Evolutionary conservation across 306 rosid species (phyloP).

Genomic region (Gynostemma pentaphyllum): DNA sequence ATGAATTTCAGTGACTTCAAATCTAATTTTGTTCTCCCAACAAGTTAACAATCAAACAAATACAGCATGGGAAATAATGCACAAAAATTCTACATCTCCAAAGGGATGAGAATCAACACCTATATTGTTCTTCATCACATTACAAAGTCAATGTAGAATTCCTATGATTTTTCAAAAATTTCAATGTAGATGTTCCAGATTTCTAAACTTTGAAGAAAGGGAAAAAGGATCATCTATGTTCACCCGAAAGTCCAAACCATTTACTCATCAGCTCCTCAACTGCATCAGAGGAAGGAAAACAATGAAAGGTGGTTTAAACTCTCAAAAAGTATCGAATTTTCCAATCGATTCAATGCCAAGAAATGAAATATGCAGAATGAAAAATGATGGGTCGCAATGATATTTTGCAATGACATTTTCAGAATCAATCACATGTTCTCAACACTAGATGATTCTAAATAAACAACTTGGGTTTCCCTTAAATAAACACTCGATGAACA

Average conservation of each 20-base stretch:
- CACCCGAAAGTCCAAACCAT: not conserved
- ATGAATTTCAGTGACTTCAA: too few relatives aligned
- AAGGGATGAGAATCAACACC: not conserved
- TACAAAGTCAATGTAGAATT: slow-evolving; percentile 1
- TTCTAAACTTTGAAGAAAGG: not conserved
- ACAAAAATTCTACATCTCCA: not conserved
- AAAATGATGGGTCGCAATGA: too few relatives aligned
- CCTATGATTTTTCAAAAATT: not conserved
- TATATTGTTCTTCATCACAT: not conserved
- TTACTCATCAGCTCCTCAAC: not conserved
- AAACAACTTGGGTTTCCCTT: too few relatives aligned
- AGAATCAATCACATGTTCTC: too few relatives aligned
- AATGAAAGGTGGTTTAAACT: too few relatives aligned
- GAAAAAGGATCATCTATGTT: not conserved
- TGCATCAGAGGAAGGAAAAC: not conserved
- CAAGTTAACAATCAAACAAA: not conserved
- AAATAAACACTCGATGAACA: too few relatives aligned
- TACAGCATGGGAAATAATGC: not conserved
- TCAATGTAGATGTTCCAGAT: not conserved
- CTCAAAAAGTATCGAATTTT: too few relatives aligned
- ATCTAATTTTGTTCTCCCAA: not conserved
- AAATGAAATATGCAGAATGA: too few relatives aligned
- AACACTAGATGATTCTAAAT: too few relatives aligned
- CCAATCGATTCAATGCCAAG: too few relatives aligned
- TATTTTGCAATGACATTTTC: too few relatives aligned